These are phyloP conservation scores for Talaromyces trachyspermus DNA, from an alignment of 495 filamentous ascomycete species.

Conservation along the genomic window DNA sequence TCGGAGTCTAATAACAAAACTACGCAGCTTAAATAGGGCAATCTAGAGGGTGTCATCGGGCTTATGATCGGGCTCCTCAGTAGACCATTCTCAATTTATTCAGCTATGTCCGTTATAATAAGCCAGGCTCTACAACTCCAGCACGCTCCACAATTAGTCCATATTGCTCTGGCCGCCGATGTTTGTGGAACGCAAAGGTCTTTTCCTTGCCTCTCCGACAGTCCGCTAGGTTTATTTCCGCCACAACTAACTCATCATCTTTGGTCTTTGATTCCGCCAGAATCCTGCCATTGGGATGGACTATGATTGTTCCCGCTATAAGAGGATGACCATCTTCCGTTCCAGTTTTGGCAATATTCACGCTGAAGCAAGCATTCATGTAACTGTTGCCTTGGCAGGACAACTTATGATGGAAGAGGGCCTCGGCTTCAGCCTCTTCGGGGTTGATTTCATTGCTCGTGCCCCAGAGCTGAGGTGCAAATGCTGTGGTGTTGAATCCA, in stretches of 20 bases:
- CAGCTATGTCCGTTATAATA: no score
- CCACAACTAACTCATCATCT: slow-evolving; percentile 40
- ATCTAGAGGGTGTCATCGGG: no score
- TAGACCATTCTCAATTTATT: no score
- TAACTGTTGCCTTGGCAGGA: slow-evolving; percentile 39
- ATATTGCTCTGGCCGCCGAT: slow-evolving; percentile 41
- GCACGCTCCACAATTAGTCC: slow-evolving; percentile 27
- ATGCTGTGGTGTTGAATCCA: slow-evolving; percentile 42
- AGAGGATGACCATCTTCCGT: slow-evolving; percentile 39
- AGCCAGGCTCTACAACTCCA: slow-evolving; percentile 36
- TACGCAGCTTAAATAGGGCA: no score
- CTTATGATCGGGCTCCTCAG: no score
- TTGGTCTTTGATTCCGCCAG: slow-evolving; percentile 32
- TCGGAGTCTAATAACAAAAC: no score
- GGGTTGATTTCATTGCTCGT: slow-evolving; percentile 28
- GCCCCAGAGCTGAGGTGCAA: slow-evolving; percentile 35
- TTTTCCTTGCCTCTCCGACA: slow-evolving; percentile 36
- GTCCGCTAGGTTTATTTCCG: slow-evolving; percentile 35
- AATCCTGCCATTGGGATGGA: slow-evolving; percentile 39
- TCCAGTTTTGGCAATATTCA: slow-evolving; percentile 35
- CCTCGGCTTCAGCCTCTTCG: slow-evolving; percentile 30
- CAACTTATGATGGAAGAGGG: slow-evolving; percentile 38
- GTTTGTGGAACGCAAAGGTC: slow-evolving; percentile 40
- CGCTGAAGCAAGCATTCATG: slow-evolving; percentile 40
- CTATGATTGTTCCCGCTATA: slow-evolving; percentile 43